Conservation (phyloP, 345 rosid genomes). For the Carallia brachiata region DNA sequence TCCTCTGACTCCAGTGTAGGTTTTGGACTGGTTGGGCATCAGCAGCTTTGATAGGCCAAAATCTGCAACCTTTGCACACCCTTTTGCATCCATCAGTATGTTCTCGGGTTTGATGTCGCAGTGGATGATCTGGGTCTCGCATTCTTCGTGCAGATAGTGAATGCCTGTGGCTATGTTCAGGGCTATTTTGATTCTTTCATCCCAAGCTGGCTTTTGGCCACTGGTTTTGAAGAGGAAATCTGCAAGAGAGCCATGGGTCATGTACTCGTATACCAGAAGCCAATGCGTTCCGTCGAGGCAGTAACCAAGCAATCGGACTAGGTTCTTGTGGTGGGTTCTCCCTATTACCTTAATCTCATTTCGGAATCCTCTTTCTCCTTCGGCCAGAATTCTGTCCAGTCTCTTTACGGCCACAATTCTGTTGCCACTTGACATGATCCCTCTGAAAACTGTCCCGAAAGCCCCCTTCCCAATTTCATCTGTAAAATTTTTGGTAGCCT, state of each 20-base stretch:
- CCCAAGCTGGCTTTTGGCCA: constrained; percentile 22
- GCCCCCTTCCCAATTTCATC: constrained; percentile 28
- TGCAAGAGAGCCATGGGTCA: constrained; percentile 27
- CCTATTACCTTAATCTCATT: constrained; percentile 26
- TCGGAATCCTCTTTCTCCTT: constrained; percentile 27
- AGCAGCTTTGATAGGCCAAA: constrained; percentile 23
- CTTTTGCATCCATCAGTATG: constrained; percentile 16
- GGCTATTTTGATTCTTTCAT: constrained; percentile 10
- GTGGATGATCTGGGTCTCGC: constrained; percentile 7
- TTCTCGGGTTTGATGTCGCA: constrained; percentile 22
- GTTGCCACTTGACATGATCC: background rate
- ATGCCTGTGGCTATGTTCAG: constrained; percentile 17
- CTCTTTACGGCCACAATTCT: constrained; percentile 24
- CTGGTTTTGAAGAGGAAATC: constrained; percentile 18
- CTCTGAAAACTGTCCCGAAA: constrained; percentile 33
- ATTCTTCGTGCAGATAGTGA: constrained; percentile 19
- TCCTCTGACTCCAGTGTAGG: background rate
- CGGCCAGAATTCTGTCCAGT: constrained; percentile 3
- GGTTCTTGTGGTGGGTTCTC: constrained; percentile 38
- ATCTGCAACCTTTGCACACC: constrained; percentile 12
- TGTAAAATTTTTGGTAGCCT: constrained; percentile 20
- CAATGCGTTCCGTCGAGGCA: constrained; percentile 26
- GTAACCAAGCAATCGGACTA: constrained; percentile 34
- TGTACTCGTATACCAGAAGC: constrained; percentile 32
- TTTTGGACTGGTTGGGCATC: constrained; percentile 4